phyloP scores from a whole-genome alignment of 2,329 filamentous ascomycete species.

The Lecanosticta acicola region DNA sequence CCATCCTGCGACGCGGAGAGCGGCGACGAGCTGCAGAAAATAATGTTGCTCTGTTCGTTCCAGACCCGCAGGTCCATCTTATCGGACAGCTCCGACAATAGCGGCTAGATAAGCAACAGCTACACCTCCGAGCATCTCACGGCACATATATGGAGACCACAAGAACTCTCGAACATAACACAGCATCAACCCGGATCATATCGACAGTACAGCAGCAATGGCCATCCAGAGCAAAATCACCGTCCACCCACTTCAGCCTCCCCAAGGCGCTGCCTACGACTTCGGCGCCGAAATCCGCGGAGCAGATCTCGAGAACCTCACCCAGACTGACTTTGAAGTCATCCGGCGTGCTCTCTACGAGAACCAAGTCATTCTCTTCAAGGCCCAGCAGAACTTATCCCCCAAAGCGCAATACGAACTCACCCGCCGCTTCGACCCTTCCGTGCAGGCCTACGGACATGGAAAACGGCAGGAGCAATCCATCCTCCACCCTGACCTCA shows the following conservation, averaged over 20 bases:
- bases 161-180: background rate
- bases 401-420: conserved; percentile 69
- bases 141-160: background rate
- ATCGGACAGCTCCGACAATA: background rate
- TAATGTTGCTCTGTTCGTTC: background rate
- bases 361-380: conserved; percentile 66
- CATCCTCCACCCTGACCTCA: conserved; percentile 71
- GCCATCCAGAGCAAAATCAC: conserved; percentile 26
- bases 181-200: background rate
- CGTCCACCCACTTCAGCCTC: conserved; percentile 21
- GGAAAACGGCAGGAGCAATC: conserved; percentile 65
- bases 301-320: conserved; percentile 27
- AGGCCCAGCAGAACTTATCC: conserved; percentile 57
- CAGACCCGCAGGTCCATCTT: background rate
- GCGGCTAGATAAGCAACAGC: background rate
- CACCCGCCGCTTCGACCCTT: conserved; percentile 67
- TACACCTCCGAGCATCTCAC: background rate
- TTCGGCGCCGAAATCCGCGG: conserved; percentile 27
- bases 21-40: background rate
- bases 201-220: conserved; percentile 13
- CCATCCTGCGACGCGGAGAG: background rate
- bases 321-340: conserved; percentile 58
- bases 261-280: conserved; percentile 19
- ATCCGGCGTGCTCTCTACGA: conserved; percentile 63
- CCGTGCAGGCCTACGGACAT: conserved; percentile 62